Evolutionary conservation across 2,329 filamentous ascomycete genomes (phyloP), one percentile per base, ranked within the genome.

Genomic region (Coniochaeta sp.): DNA sequence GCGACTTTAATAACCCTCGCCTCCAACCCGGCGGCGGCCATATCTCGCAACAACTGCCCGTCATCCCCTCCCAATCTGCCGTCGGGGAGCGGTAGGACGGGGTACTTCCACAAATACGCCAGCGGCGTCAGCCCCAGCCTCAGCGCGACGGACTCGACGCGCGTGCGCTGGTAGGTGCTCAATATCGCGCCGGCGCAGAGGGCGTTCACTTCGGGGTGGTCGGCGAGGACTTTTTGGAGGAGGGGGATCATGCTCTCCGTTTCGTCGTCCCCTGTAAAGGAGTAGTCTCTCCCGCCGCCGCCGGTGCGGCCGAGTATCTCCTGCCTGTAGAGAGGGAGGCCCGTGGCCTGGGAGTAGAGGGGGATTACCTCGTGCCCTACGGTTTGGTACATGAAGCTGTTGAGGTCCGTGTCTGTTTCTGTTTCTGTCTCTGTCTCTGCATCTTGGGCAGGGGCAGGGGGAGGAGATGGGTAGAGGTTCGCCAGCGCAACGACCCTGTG

Each of bases 301-400:
- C 87, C 77, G 1, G 89, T 87, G 5, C 71, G 73, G 35, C 92
- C 94, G 1, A 68, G 65, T 59, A 97, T 96, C 50, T 82, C 74
- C 59, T 85, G 81, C 18, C 94, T 85, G 68, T 94, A 96, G 2
- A 99, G 76, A 20, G 92, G 92, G 31, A 97, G 76, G 0, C 78
- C 83, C 1, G 96, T 83, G 30, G 89, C 91, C 47, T 80, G 69
- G 54, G 85, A 84, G 65, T 96, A 97, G 14, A 96, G 78, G 2
- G 91, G 90, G 52, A 97, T 86, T 16, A 96, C 75, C 53, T 83
- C 79, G 69, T 97, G 90, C 12, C 94, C 94, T 54, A 96, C 89
- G 3, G 94, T 99, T 74, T 99, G 94, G 75, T 97, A 99, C 94
- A 99, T 99, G 83, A 94, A 97, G 72, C 91, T 96, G 69, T 99